Conservation (phyloP, 345 rosid genomes). For the Eucalyptus pauciflora region DNA sequence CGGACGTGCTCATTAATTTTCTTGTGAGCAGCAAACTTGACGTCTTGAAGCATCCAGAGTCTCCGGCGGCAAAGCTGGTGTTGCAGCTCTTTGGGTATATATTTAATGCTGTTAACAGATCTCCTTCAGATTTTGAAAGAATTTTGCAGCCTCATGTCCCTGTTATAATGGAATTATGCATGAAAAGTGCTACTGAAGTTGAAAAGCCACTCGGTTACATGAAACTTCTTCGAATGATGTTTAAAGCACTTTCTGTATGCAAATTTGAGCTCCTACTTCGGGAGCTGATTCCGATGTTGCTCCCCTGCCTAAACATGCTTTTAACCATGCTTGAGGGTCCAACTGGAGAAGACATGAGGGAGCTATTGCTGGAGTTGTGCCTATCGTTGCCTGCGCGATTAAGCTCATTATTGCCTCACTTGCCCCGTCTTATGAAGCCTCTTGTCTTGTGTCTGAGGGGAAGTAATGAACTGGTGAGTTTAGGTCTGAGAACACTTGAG, state of each 20-base stretch:
- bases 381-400: conserved; percentile 93
- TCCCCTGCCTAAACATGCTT: conserved; percentile 88
- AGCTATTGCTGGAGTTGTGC: conserved; percentile 88
- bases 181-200: conserved; percentile 90
- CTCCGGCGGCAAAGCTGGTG: conserved; percentile 76
- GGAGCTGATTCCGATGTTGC: conserved; percentile 80
- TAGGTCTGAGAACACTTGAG: conserved; percentile 91
- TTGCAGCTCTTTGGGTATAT: conserved; percentile 89
- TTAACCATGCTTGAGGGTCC: conserved; percentile 96
- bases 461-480: conserved; percentile 77
- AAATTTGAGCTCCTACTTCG: conserved; percentile 85
- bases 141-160: conserved; percentile 96
- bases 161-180: conserved; percentile 90
- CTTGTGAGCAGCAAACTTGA: conserved; percentile 89
- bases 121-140: conserved; percentile 92
- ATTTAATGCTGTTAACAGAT: conserved; percentile 87
- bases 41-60: conserved; percentile 76
- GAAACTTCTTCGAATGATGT: conserved; percentile 91
- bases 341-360: conserved; percentile 89
- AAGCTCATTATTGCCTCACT: conserved; percentile 87
- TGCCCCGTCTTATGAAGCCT: conserved; percentile 92
- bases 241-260: conserved; percentile 84
- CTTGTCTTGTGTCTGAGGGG: conserved; percentile 84
- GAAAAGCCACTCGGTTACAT: conserved; percentile 91
- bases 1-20: conserved; percentile 86